Conservation (phyloP, 768 basidiomycete genomes). For the Filobasidium floriforme region DNA sequence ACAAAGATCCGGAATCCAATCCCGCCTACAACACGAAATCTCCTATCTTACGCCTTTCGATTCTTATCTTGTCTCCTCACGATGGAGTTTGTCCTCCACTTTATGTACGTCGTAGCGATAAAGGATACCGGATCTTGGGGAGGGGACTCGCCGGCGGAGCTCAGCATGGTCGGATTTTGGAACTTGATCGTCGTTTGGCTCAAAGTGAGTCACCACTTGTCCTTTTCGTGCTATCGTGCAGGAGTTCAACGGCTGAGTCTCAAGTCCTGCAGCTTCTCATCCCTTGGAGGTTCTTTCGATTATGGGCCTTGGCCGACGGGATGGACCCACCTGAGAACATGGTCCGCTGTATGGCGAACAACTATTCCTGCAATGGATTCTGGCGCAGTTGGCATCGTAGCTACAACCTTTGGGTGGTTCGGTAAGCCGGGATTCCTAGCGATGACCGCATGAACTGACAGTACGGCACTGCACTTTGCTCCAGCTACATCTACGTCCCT, state of each 20-base stretch:
- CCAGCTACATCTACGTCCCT: slow-evolving; percentile 88
- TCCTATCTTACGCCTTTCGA: slow-evolving; percentile 58
- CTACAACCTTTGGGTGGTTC: slow-evolving; percentile 89
- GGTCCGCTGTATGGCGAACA: slow-evolving; percentile 97
- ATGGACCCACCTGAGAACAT: slow-evolving; percentile 96
- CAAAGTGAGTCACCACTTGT: slow-evolving; percentile 56
- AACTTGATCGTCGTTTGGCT: slow-evolving; percentile 93
- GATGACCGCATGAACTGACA: background rate
- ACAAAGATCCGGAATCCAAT: slow-evolving; percentile 58
- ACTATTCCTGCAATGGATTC: slow-evolving; percentile 85
- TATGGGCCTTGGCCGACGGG: slow-evolving; percentile 82
- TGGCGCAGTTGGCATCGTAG: slow-evolving; percentile 96
- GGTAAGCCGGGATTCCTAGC: slow-evolving; percentile 50
- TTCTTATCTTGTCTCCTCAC: slow-evolving; percentile 65
- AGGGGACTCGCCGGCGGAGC: slow-evolving; percentile 66
- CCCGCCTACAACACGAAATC: slow-evolving; percentile 46
- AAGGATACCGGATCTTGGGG: slow-evolving; percentile 66
- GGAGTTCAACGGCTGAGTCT: background rate
- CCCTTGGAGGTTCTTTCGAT: slow-evolving; percentile 92
- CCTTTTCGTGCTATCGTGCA: background rate
- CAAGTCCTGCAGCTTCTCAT: slow-evolving; percentile 66
- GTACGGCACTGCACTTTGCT: background rate
- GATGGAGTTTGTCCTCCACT: slow-evolving; percentile 87
- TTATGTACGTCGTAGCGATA: slow-evolving; percentile 94
- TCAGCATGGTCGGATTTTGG: slow-evolving; percentile 94